Evolutionary conservation across 2,329 filamentous ascomycete genomes (phyloP).

Genomic region (Cladorrhinum sp.): DNA sequence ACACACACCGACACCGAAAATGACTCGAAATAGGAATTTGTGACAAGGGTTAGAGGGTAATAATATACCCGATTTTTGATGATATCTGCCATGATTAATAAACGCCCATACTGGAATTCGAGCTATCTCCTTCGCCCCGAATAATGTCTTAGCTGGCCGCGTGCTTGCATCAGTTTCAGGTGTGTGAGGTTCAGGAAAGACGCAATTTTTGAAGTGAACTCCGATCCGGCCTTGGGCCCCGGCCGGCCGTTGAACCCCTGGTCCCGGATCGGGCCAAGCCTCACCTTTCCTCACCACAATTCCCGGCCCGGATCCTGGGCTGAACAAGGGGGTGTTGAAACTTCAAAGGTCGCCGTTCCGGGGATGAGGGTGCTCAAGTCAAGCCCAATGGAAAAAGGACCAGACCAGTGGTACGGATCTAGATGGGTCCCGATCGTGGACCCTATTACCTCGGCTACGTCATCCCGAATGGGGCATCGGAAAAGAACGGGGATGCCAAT

Average conservation of each 20-base stretch:
- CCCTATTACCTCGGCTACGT: constrained; percentile 7
- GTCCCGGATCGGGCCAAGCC: background rate
- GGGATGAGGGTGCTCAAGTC: background rate
- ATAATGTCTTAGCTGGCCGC: no score
- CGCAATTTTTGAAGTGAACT: background rate
- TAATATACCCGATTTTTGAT: background rate
- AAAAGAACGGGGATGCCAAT: background rate
- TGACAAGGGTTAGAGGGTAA: background rate
- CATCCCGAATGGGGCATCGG: background rate
- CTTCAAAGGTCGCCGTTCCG: background rate
- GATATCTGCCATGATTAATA: background rate
- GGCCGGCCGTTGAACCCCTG: no score
- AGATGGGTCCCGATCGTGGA: background rate
- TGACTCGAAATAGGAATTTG: background rate
- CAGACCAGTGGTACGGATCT: background rate
- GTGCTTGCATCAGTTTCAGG: background rate
- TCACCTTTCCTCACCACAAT: background rate
- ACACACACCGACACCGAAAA: background rate
- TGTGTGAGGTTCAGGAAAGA: background rate
- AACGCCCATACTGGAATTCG: background rate
- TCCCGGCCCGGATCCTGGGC: background rate
- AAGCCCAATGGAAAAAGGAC: background rate
- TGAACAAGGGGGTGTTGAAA: background rate
- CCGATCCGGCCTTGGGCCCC: background rate
- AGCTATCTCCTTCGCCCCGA: no score